Evolutionary conservation across 2,329 filamentous ascomycete species (phyloP).

Genomic region (Trichophyton equinum): DNA sequence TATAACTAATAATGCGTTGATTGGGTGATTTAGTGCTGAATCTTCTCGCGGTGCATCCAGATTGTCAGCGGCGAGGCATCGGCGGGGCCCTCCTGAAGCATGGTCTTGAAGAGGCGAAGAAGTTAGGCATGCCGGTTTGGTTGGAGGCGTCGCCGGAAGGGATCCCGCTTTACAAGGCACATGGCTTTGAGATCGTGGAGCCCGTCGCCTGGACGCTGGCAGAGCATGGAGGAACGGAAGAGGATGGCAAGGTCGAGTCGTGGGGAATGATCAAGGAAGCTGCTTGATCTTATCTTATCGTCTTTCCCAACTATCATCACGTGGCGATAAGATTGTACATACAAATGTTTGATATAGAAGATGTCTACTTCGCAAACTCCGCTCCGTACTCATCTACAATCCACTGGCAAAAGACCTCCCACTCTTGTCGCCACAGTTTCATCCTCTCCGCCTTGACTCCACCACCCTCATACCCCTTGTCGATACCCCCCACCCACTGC

Average conservation of each 20-base stretch:
- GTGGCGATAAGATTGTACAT: not conserved
- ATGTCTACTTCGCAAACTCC: constrained; percentile 1
- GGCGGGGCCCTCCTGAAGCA: constrained; percentile 18
- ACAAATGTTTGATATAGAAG: no score
- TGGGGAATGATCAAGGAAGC: not conserved
- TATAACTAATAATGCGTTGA: not conserved
- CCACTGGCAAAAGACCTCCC: constrained; percentile 88
- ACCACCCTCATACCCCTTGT: constrained; percentile 47
- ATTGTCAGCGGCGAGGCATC: constrained; percentile 19
- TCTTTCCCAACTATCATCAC: not conserved
- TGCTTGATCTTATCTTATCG: not conserved
- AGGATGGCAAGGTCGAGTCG: not conserved
- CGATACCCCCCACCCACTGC: constrained; percentile 61
- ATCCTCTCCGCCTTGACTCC: constrained; percentile 60
- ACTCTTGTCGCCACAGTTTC: constrained; percentile 66
- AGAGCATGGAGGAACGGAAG: constrained; percentile 13
- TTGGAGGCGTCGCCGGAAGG: constrained; percentile 19
- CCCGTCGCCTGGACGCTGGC: constrained; percentile 8
- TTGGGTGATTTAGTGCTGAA: constrained; percentile 18
- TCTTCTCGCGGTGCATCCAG: constrained; percentile 23
- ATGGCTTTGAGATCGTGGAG: constrained; percentile 20
- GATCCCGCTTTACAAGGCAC: constrained; percentile 18
- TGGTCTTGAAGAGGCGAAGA: constrained; percentile 16
- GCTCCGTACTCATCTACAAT: constrained; percentile 61
- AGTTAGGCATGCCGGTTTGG: constrained; percentile 16